Base-by-base conservation (phyloP, 1,284 basidiomycete genomes). In the Ceratobasidium sp. region DNA sequence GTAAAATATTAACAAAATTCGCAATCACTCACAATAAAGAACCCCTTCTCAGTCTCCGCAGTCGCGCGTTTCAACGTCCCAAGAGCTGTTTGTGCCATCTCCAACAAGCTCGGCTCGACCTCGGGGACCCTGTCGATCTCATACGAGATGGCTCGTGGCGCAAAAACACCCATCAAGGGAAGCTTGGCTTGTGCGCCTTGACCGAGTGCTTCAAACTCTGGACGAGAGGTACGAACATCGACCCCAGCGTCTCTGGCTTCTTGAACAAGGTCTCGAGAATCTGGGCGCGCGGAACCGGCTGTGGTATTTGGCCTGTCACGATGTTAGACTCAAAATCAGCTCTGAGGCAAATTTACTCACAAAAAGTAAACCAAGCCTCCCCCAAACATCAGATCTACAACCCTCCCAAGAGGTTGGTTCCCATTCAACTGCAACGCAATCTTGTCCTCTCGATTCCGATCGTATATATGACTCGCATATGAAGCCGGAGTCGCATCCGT, bases 1-100 rank as follows among this genome's bases (percentile, higher is more conserved):
- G 34, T 45, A 3, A 49, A 22, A 7, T 12, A 25, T n/a, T 35
- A 22, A 31, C 52, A 25, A 27, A 32, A n/a, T n/a, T n/a, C n/a
- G n/a, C n/a, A n/a, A n/a, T n/a, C 54, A 54, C 69, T 74, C 75
- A 78, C 77, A 69, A 78, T 73, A 69, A 78, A 77, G 73, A 76
- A 78, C 0, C 76, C 76, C 69, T 74, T 68, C 56, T 76, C 72
- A 35, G 38, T 43, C 13, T 49, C 54, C n/a, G 55, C 35, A 17
- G 58, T 64, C 8, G 60, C 60, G 54, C 72, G 68, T 53, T 75
- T 72, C 29, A 78, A 73, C 1, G 73, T 74, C 25, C 73, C 73
- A 31, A 78, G 73, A 4, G 77, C 76, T 5, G 75, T 75, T 20
- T 75, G 58, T 2, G 76, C 73, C 76, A 78, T 77, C 70, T 77